Evolutionary conservation across 176 grass and related monocot species (phyloP).

Genomic region (Phyllostachys edulis): DNA sequence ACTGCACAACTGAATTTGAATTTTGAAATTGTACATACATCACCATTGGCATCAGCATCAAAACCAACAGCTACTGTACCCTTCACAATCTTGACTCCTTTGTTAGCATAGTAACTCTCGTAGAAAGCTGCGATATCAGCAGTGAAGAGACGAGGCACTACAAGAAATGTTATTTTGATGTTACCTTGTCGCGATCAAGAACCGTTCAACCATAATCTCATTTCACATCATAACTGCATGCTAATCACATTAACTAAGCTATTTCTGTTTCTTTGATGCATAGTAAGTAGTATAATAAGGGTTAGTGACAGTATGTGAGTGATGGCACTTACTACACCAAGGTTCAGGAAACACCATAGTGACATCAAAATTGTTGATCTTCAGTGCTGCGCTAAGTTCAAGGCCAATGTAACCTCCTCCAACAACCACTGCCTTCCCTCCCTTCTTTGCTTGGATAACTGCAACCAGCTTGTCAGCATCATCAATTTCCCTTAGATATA

Average conservation of each 20-base stretch:
- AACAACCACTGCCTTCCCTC: conserved; percentile 84
- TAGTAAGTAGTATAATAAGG: not conserved
- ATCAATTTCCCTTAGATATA: conserved; percentile 87
- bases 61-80: conserved; percentile 84
- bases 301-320: conserved; percentile 15
- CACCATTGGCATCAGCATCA: conserved; percentile 68
- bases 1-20: conserved; percentile 14
- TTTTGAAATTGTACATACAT: conserved; percentile 56
- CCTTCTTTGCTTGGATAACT: conserved; percentile 91
- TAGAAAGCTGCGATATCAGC: conserved; percentile 89
- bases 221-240: conserved; percentile 9
- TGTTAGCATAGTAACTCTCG: conserved; percentile 88
- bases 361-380: conserved; percentile 85
- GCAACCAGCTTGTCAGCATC: conserved; percentile 85
- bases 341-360: conserved; percentile 98
- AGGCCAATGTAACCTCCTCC: conserved; percentile 98
- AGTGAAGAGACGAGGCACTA: conserved; percentile 94
- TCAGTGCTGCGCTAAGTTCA: conserved; percentile 80
- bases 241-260: not conserved
- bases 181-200: not conserved
- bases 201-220: not conserved
- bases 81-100: conserved; percentile 86
- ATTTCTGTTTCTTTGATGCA: not conserved
- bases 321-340: conserved; percentile 88
- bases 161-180: conserved; percentile 25